Base-by-base conservation (phyloP, 176 grass and related monocot genomes). In the Rhynchospora tenuis region DNA sequence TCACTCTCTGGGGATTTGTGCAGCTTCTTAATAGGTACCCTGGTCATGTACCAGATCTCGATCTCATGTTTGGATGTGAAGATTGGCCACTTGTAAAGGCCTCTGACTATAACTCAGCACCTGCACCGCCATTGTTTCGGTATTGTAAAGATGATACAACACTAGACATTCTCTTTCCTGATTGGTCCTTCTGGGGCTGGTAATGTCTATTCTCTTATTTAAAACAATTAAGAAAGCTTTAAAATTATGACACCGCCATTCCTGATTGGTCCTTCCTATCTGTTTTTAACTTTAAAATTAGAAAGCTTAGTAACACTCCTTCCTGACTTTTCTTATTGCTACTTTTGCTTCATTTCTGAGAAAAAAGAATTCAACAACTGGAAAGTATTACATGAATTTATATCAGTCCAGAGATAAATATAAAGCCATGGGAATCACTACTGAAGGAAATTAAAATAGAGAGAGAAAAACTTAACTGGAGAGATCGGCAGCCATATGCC, bases 161-260 rank as follows among this genome's bases (percentile, higher is more conserved):
- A 1, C 86, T 94, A 20, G 95, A 98, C 44, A 64, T 98, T 16
- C 87, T 94, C 28, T 94, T 98, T 80, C 95, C 92, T 5, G 95
- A 98, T 42, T 98, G 92, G 95, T 89, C 95, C 79, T 98, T 98
- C 90, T 94, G 95, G 95, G 90, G 95, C 48, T 98, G 95, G 95
- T 98, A 94, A 86, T 80, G 10, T 5, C 47, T 50, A 50, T n/a
- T 59, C 17, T 59, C 17, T 59, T 17, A 59, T 20, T 59, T 56
- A 16, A 16, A 16, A 56, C 2, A n/a, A n/a, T n/a, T n/a, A n/a
- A n/a, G n/a, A n/a, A n/a, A n/a, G n/a, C n/a, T n/a, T n/a, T n/a
- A n/a, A n/a, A n/a, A n/a, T n/a, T n/a, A n/a, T n/a, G n/a, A n/a
- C n/a, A n/a, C n/a, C n/a, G n/a, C n/a, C n/a, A n/a, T n/a, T n/a